A percentile compares a stretch with the other conserved stretches of the same genome.
phyloP scores from a whole-genome alignment of 2,329 filamentous ascomycete genomes.

The Aspergillus uvarum region DNA sequence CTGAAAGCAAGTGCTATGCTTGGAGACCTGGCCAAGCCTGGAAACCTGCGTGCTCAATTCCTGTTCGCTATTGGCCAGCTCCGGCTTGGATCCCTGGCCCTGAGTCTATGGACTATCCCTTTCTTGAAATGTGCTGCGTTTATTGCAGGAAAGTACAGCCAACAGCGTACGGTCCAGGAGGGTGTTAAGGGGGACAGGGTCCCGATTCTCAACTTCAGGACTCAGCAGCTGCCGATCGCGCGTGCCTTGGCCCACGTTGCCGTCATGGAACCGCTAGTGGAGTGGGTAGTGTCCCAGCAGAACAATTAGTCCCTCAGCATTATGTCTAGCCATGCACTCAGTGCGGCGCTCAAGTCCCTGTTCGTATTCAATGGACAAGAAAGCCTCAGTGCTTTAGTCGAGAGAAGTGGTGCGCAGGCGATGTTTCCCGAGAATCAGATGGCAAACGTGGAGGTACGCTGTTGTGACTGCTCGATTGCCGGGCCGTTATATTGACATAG shows the following conservation, averaged over 20 bases:
- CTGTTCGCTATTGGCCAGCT: slow-evolving; percentile 16
- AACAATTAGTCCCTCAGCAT: background rate
- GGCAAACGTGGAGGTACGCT: slow-evolving; percentile 12
- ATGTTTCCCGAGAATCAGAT: slow-evolving; percentile 17
- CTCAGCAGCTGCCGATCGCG: slow-evolving; percentile 25
- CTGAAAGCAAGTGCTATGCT: slow-evolving; percentile 19
- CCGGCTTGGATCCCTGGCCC: slow-evolving; percentile 15
- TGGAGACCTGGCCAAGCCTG: slow-evolving; percentile 13
- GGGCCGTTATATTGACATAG: background rate
- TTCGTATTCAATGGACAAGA: slow-evolving; percentile 6
- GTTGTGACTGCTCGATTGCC: background rate
- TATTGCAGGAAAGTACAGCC: slow-evolving; percentile 21
- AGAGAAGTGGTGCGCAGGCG: slow-evolving; percentile 18
- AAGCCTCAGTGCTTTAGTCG: slow-evolving; percentile 9
- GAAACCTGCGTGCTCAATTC: slow-evolving; percentile 10
- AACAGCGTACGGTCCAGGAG: slow-evolving; percentile 16
- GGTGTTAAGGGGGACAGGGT: slow-evolving; percentile 9
- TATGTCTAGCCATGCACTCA: slow-evolving; percentile 9
- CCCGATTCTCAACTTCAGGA: slow-evolving; percentile 23
- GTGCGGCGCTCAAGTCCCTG: slow-evolving; percentile 16
- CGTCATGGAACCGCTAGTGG: slow-evolving; percentile 20
- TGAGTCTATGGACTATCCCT: slow-evolving; percentile 17
- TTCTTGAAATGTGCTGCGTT: slow-evolving; percentile 21
- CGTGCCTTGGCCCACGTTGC: slow-evolving; percentile 20
- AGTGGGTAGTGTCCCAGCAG: background rate